Base-by-base conservation (phyloP, 2,329 filamentous ascomycete genomes). In the Leptographium flavum region DNA sequence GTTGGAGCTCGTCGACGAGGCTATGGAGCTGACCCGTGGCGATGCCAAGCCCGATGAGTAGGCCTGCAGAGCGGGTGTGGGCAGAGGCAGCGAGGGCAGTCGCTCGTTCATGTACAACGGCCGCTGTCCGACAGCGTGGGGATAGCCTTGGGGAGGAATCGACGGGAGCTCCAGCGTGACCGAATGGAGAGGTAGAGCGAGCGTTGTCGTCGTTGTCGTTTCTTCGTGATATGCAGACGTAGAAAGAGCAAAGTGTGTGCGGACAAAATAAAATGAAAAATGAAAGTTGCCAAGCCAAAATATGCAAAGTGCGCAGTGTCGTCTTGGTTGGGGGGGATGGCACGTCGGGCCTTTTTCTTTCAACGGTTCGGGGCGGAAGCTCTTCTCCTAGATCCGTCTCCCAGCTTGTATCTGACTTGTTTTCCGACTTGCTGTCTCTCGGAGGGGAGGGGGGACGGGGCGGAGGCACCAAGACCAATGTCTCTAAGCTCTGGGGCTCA, bases 111-210 rank as follows among this genome's bases (percentile, higher is more conserved):
- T 70, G 70, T 83, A 83, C 65, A 78, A 68, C 60, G 77, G 64
- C 49, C 76, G 75, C 62, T 81, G 75, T 53, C 69, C 63, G 42
- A 45, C 45, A 60, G 76, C 73, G 66, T 81, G 74, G 60, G 73
- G 68, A 65, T 79, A 80, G 67, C 81, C 83, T 67, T 78, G 86
- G 63, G 71, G 80, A 60, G 83, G 83, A 61, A 87, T 83, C 68
- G 84, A 84, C 69, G 85, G 83, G 65, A 88, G 79, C 84, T 88
- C 86, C 86, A 93, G 86, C 73, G 88, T 92, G 81, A 77, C 85
- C 15, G 30, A 33, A 13, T 84, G n/a, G n/a, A n/a, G n/a, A n/a
- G n/a, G n/a, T n/a, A n/a, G n/a, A n/a, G n/a, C n/a, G n/a, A 21
- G 13, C n/a, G n/a, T 9, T 17, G n/a, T 14, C 33, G 46, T 48